phyloP scores from a whole-genome alignment of 192 early-diverging fungal species.

The Backusella sp. region DNA sequence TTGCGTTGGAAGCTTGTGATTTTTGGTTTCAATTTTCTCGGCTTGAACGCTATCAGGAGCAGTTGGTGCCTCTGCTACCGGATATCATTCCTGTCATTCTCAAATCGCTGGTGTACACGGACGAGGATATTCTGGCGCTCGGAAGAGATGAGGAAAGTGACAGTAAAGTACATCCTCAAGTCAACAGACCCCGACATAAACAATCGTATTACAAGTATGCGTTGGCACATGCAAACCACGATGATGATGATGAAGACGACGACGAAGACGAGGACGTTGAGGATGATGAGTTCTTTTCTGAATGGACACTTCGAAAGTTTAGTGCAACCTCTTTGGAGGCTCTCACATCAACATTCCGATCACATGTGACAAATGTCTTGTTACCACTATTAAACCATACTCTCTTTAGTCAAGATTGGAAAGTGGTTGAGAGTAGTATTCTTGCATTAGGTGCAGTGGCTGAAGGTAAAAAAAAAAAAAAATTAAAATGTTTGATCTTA shows the following conservation, averaged over 20 bases:
- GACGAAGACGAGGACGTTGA: conserved; percentile 88
- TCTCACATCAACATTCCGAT: conserved; percentile 79
- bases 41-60: conserved; percentile 70
- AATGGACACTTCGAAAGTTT: conserved; percentile 99
- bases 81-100: conserved; percentile 89
- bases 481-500: not conserved
- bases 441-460: conserved; percentile 97
- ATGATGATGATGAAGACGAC: conserved; percentile 33
- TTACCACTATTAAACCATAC: conserved; percentile 80
- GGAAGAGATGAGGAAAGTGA: conserved; percentile 72
- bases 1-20: conserved; percentile 97
- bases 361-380: conserved; percentile 80
- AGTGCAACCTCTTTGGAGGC: conserved; percentile 93
- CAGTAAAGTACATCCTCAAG: conserved; percentile 53
- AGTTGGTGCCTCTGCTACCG: conserved; percentile 62
- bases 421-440: conserved; percentile 88
- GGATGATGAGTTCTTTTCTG: conserved; percentile 78
- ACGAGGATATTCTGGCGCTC: conserved; percentile 80
- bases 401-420: conserved; percentile 84
- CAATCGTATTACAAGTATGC: not conserved
- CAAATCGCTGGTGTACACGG: conserved; percentile 92
- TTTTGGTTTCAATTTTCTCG: conserved; percentile 97
- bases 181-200: not conserved
- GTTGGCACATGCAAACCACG: conserved; percentile 33
- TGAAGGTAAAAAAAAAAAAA: conserved; percentile 55